Percentiles rank a stretch among this genome's conserved stretches.
Conservation (phyloP, 352 stramenopile genomes). For the Globisporangium takayamanum region DNA sequence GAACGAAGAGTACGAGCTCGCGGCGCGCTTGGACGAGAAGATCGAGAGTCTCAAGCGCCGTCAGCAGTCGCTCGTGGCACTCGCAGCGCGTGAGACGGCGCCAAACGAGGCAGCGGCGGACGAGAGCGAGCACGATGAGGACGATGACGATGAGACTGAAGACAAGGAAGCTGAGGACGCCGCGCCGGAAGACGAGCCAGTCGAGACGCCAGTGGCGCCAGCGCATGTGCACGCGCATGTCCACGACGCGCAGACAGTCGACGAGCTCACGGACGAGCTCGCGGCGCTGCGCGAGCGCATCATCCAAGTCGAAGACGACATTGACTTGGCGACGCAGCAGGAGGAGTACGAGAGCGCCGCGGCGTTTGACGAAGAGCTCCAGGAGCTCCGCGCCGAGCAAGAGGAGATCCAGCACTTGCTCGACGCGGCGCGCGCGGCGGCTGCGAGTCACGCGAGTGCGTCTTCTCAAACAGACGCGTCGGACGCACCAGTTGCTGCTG, state of each 20-base stretch:
- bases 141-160: slow-evolving; percentile 17
- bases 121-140: slow-evolving; percentile 13
- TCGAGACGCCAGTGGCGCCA: not conserved
- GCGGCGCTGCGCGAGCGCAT: slow-evolving; percentile 37
- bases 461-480: not conserved
- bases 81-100: slow-evolving; percentile 13
- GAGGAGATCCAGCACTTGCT: slow-evolving; percentile 32
- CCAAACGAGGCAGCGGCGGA: slow-evolving; percentile 8
- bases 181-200: slow-evolving; percentile 5
- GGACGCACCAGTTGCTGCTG: not conserved
- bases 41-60: slow-evolving; percentile 53
- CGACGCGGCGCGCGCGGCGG: not conserved
- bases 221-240: not conserved
- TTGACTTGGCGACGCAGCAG: slow-evolving; percentile 59
- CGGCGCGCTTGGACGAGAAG: slow-evolving; percentile 68
- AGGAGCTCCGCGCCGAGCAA: slow-evolving; percentile 47
- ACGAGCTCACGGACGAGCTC: slow-evolving; percentile 35
- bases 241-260: slow-evolving; percentile 16
- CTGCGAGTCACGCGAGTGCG: too few relatives aligned
- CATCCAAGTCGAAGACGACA: slow-evolving; percentile 56
- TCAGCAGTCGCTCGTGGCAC: slow-evolving; percentile 33
- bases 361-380: slow-evolving; percentile 54
- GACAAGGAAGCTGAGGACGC: slow-evolving; percentile 29
- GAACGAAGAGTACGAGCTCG: slow-evolving; percentile 77
- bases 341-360: slow-evolving; percentile 64